A percentile compares a stretch with the other conserved stretches of the same genome.
These are phyloP conservation scores for Diaporthe aspalathi DNA, from an alignment of 2,329 filamentous ascomycete genomes.

Conservation along the genomic window DNA sequence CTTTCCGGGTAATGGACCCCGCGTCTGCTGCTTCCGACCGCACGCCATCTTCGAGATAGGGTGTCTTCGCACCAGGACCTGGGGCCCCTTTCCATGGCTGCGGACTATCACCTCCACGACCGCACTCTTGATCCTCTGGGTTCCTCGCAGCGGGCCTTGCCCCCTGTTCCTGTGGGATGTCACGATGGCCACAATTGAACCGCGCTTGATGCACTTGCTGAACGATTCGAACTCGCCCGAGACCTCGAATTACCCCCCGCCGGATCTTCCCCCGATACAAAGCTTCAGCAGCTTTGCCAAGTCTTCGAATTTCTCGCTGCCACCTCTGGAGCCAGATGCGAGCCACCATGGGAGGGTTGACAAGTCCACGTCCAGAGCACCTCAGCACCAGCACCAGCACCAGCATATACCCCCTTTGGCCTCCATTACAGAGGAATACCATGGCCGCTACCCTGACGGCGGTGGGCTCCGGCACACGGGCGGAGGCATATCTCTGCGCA, in stretches of 20 bases:
- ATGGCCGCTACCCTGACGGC: constrained; percentile 33
- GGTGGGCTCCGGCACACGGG: constrained; percentile 35
- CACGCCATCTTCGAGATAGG: constrained; percentile 27
- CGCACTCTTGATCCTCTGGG: constrained; percentile 37
- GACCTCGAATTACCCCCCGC: constrained; percentile 53
- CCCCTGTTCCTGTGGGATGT: constrained; percentile 33
- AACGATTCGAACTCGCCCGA: constrained; percentile 64
- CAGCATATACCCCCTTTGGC: constrained; percentile 45
- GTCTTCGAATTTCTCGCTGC: constrained; percentile 58
- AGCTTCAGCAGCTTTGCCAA: constrained; percentile 56
- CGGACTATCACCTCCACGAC: constrained; percentile 53
- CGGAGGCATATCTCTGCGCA: constrained; percentile 49
- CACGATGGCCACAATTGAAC: constrained; percentile 75
- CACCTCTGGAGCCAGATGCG: constrained; percentile 64
- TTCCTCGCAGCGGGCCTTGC: constrained; percentile 27
- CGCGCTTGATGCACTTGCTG: constrained; percentile 73
- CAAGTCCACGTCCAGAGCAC: constrained; percentile 42
- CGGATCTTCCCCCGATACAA: constrained; percentile 67
- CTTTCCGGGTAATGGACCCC: constrained; percentile 33
- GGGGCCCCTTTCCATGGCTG: constrained; percentile 37
- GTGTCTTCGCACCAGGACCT: constrained; percentile 20
- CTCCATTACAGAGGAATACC: constrained; percentile 39
- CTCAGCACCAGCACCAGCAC: constrained; percentile 41
- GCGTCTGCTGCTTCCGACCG: constrained; percentile 11
- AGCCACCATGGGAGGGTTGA: constrained; percentile 51